Base-by-base conservation (phyloP, 2,329 filamentous ascomycete species). In the Cytospora piceae region DNA sequence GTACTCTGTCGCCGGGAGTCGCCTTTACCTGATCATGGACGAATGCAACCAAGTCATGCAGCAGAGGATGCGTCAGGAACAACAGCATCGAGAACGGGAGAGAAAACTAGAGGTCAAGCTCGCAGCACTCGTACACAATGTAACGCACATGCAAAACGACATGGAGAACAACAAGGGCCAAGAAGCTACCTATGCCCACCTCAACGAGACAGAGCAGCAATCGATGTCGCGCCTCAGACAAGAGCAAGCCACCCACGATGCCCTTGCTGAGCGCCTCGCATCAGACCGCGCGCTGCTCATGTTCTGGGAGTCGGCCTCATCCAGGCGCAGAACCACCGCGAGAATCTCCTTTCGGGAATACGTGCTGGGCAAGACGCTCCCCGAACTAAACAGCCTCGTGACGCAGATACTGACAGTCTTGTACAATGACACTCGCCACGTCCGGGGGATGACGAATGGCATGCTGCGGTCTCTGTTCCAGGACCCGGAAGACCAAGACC, bases 371-470 rank as follows among this genome's bases (percentile, higher is more conserved):
- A 69, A 71, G 22, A 70, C 69, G n/a, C 67, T 75, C 3, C 68
- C 69, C 12, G 72, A 75, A 62, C 69, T 77, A 3, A 77, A 77
- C 64, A 58, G 53, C 9, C 65, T 74, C 1, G 68, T 73, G 9
- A 66, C 67, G 7, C 67, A 72, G 58, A 72, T 75, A 60, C 64
- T 77, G n/a, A 65, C 71, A 22, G 66, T 71, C 46, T 66, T 77
- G 34, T 76, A 73, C 68, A 68, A 73, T 17, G 71, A 75, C 34
- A 72, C 72, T 17, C 71, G 69, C 20, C 71, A 74, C 57, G 70
- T 70, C 29, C 69, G 55, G 7, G 69, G 66, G 42, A 65, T 72
- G 67, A 71, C 70, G 9, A 71, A 66, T 1, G 69, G 74, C 3
- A 72, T 74, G 64, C 59, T 75, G 17, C 65, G 68, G 22, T 69